phyloP scores from a whole-genome alignment of 179 eudicot genomes.

The Patellifolia procumbens region DNA sequence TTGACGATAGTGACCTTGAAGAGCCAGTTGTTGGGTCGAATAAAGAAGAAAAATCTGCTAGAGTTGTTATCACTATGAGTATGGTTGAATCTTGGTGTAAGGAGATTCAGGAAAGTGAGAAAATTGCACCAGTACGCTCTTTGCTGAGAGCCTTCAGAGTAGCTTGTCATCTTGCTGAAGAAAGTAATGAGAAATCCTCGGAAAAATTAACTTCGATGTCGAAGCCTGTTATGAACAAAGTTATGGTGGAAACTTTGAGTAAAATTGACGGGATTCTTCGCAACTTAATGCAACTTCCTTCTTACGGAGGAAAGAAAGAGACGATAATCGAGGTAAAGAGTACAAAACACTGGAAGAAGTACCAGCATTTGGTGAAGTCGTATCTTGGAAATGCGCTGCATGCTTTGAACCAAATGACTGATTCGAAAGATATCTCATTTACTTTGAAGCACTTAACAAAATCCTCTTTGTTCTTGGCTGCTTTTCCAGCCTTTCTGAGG shows the following conservation, averaged over 20 bases:
- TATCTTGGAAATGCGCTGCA: constrained; percentile 91
- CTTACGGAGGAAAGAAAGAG: constrained; percentile 85
- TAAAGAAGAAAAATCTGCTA: constrained; percentile 46
- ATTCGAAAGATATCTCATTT: constrained; percentile 76
- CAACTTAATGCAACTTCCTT: constrained; percentile 64
- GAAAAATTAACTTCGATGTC: constrained; percentile 70
- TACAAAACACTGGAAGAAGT: constrained; percentile 71
- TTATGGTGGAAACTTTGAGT: constrained; percentile 72
- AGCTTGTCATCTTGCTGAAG: constrained; percentile 98
- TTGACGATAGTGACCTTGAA: constrained; percentile 33
- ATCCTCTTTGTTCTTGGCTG: constrained; percentile 85
- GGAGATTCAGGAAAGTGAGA: constrained; percentile 50
- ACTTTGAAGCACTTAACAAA: constrained; percentile 64
- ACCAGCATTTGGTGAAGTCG: constrained; percentile 84
- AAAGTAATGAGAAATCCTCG: constrained; percentile 54
- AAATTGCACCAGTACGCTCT: constrained; percentile 70
- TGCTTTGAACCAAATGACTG: constrained; percentile 94
- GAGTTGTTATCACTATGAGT: constrained; percentile 62
- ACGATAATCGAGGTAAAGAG: constrained; percentile 51
- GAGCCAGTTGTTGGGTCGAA: constrained; percentile 26
- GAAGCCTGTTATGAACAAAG: constrained; percentile 81
- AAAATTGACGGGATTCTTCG: constrained; percentile 88
- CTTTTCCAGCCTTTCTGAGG: constrained; percentile 87
- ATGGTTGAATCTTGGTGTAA: constrained; percentile 94
- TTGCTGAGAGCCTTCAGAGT: constrained; percentile 75